Percentiles rank a stretch among this genome's conserved stretches.
These are phyloP conservation scores for Sambucus nigra DNA, from an alignment of 129 eudicot species.

Conservation along the genomic window DNA sequence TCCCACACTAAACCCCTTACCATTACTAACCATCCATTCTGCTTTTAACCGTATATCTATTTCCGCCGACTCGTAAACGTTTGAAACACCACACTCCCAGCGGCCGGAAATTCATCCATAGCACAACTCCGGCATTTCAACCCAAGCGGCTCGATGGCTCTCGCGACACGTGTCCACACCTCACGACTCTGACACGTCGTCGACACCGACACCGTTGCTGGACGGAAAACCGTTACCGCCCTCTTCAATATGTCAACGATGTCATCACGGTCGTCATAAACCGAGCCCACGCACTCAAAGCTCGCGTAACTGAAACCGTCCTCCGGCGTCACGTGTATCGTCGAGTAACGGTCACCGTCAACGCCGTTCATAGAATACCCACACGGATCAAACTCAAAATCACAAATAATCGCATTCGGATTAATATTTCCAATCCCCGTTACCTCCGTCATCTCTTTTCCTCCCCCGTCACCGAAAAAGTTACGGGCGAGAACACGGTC, in stretches of 20 bases:
- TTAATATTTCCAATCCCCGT: conserved; percentile 51
- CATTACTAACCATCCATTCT: no score
- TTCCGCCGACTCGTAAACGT: conserved; percentile 55
- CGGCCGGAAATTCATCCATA: conserved; percentile 57
- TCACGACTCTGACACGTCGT: conserved; percentile 31
- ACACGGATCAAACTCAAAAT: conserved; percentile 77
- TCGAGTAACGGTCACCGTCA: conserved; percentile 60
- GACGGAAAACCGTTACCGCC: conserved; percentile 58
- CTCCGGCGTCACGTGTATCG: conserved; percentile 84
- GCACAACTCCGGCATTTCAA: conserved; percentile 61
- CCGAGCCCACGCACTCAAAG: conserved; percentile 58
- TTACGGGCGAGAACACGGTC: conserved; percentile 52
- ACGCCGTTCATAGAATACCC: conserved; percentile 86
- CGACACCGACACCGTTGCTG: conserved; percentile 50
- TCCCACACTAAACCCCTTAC: neutral
- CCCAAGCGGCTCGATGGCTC: conserved; percentile 45
- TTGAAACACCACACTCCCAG: conserved; percentile 57
- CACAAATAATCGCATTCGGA: conserved; percentile 49
- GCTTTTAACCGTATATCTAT: neutral
- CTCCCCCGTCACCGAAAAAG: conserved; percentile 66
- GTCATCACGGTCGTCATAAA: conserved; percentile 28
- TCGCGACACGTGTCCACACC: conserved; percentile 36
- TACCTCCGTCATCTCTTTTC: conserved; percentile 54
- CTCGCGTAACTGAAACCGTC: conserved; percentile 87
- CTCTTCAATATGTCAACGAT: conserved; percentile 41